Evolutionary conservation across 1,284 basidiomycete species (phyloP).

Genomic region (Athelia sp.): DNA sequence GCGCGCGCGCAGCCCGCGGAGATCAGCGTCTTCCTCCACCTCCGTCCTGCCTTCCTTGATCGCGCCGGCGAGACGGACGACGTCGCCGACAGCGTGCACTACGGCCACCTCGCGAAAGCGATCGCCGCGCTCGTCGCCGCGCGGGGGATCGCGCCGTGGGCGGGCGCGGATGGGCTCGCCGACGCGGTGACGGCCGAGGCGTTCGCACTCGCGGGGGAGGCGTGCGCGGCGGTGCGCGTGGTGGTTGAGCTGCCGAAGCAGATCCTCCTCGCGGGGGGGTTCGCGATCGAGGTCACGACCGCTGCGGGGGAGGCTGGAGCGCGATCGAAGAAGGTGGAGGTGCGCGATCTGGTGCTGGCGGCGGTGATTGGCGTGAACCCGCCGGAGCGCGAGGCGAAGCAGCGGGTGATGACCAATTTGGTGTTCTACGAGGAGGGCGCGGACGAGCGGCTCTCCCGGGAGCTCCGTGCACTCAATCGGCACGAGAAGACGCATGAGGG

Average conservation of each 20-base stretch:
- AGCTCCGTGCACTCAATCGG: too few species aligned
- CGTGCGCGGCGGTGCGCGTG: constrained; percentile 27
- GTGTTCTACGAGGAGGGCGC: constrained; percentile 25
- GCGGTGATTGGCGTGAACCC: constrained; percentile 50
- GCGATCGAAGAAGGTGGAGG: constrained; percentile 17
- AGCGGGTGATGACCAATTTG: constrained; percentile 40
- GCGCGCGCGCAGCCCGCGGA: constrained; percentile 31
- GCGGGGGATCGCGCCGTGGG: constrained; percentile 13
- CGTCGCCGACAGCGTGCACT: constrained; percentile 42
- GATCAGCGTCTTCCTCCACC: constrained; percentile 37
- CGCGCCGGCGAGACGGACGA: constrained; percentile 35
- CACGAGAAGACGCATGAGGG: neutral
- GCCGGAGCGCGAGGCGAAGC: constrained; percentile 43
- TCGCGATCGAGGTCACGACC: constrained; percentile 24
- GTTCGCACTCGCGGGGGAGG: constrained; percentile 23
- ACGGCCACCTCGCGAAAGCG: constrained; percentile 41
- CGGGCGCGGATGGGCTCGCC: constrained; percentile 24
- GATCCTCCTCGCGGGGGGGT: constrained; percentile 34
- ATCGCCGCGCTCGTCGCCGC: constrained; percentile 24
- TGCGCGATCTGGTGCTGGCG: constrained; percentile 31
- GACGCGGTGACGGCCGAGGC: constrained; percentile 27
- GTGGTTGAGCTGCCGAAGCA: constrained; percentile 34
- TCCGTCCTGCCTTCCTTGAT: constrained; percentile 31
- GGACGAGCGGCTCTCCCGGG: neutral
- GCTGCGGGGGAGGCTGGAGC: constrained; percentile 3